These are phyloP conservation scores for Sanghuangporus baumii DNA, from an alignment of 1,284 basidiomycete species.

Conservation along the genomic window DNA sequence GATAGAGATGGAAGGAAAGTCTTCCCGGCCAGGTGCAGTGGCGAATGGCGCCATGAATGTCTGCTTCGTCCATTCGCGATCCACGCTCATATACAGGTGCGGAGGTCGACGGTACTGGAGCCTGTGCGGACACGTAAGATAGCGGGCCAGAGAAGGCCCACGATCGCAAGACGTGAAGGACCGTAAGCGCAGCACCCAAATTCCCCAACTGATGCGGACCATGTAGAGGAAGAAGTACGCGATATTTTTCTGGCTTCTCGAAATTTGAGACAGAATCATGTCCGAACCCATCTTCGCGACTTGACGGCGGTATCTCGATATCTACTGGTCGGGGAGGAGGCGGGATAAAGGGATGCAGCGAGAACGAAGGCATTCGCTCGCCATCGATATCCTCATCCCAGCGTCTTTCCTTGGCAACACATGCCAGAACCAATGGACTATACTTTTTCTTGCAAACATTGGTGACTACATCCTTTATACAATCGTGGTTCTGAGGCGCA, in stretches of 20 bases:
- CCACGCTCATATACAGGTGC: background rate
- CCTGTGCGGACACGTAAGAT: background rate
- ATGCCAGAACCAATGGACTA: constrained; percentile 35
- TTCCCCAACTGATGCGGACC: constrained; percentile 85
- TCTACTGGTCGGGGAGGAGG: constrained; percentile 37
- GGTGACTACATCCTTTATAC: constrained; percentile 41
- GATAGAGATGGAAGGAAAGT: constrained; percentile 57
- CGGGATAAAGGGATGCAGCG: constrained; percentile 31
- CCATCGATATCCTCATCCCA: constrained; percentile 37
- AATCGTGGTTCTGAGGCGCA: constrained; percentile 57
- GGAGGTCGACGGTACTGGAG: background rate
- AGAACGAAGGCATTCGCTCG: constrained; percentile 26
- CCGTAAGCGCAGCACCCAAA: constrained; percentile 61
- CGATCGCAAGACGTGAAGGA: constrained; percentile 51
- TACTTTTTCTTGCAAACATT: constrained; percentile 35
- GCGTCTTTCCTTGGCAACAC: constrained; percentile 27
- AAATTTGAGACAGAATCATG: constrained; percentile 32
- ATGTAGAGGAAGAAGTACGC: constrained; percentile 53
- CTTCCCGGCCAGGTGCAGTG: constrained; percentile 82
- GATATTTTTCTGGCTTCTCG: constrained; percentile 26
- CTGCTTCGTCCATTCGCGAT: constrained; percentile 33
- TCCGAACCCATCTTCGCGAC: constrained; percentile 20
- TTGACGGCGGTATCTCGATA: constrained; percentile 29
- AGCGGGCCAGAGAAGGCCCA: background rate
- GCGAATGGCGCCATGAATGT: constrained; percentile 40